Percentiles rank a stretch among this genome's conserved stretches.
Conservation (phyloP, 352 stramenopile genomes). For the Pythium diclinum region DNA sequence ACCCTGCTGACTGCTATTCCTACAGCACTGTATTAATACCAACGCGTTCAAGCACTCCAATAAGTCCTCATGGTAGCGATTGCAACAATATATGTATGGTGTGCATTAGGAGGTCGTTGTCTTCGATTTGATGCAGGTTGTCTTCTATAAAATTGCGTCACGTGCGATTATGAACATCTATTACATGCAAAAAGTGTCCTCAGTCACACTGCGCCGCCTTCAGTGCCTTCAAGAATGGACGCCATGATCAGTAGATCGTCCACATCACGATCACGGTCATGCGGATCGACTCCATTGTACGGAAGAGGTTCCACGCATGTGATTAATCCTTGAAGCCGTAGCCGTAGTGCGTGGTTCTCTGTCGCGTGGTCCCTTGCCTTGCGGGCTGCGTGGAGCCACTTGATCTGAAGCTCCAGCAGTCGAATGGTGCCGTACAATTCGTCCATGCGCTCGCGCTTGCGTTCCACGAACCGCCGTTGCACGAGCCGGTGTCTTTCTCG, state of each 20-base stretch:
- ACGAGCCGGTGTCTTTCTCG: background rate
- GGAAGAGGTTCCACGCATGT: background rate
- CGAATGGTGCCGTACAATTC: background rate
- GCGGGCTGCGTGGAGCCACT: background rate
- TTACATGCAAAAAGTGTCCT: too few species aligned
- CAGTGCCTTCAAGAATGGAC: background rate
- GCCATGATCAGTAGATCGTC: background rate
- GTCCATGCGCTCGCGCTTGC: background rate
- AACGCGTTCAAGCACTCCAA: too few species aligned
- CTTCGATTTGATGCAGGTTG: too few species aligned
- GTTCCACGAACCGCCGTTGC: conserved; percentile 7
- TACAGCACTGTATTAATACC: too few species aligned
- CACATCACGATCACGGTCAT: background rate
- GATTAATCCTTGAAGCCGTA: background rate
- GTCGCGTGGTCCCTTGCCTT: background rate
- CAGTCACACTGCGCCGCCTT: background rate
- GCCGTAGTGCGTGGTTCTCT: background rate
- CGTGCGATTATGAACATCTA: too few species aligned
- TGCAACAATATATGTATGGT: too few species aligned
- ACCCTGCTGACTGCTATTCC: too few species aligned
- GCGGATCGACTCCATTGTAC: background rate
- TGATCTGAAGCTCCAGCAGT: background rate
- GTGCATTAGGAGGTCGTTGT: too few species aligned
- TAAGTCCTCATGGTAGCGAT: too few species aligned
- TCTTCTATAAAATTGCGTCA: too few species aligned